Evolutionary conservation across 192 early-diverging fungal species (phyloP).

Genomic region (Backusella morwellensis): DNA sequence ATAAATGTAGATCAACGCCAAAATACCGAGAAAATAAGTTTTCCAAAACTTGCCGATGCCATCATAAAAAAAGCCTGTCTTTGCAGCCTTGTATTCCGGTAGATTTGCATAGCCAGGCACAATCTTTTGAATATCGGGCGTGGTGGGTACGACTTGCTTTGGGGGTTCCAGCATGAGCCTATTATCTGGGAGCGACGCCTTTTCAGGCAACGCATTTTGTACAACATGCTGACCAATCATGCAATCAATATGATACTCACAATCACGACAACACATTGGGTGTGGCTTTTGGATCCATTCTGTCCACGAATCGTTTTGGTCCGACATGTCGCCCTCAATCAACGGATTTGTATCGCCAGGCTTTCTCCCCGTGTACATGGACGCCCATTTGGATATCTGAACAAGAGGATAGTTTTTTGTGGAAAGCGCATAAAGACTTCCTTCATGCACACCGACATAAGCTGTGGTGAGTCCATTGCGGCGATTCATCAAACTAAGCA

Average conservation of each 20-base stretch:
- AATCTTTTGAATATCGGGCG: neutral
- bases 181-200: neutral
- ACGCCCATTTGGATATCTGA: conserved; percentile 39
- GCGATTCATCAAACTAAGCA: conserved; percentile 31
- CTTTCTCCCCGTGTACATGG: conserved; percentile 18
- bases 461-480: conserved; percentile 40
- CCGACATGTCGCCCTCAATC: conserved; percentile 11
- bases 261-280: conserved; percentile 20
- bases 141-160: neutral
- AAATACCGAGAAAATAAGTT: conserved; percentile 15
- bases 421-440: conserved; percentile 69
- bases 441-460: conserved; percentile 63
- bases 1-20: conserved; percentile 14
- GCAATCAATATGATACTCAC: conserved; percentile 36
- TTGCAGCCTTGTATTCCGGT: neutral
- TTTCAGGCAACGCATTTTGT: neutral
- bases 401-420: conserved; percentile 65
- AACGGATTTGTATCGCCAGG: conserved; percentile 12
- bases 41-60: conserved; percentile 30
- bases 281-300: conserved; percentile 13
- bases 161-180: neutral
- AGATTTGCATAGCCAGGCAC: neutral
- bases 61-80: conserved; percentile 27
- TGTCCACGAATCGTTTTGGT: neutral
- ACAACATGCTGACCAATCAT: conserved; percentile 46